These are phyloP conservation scores for Cordyceps farinosa DNA, from an alignment of 2,329 filamentous ascomycete genomes.

Conservation along the genomic window DNA sequence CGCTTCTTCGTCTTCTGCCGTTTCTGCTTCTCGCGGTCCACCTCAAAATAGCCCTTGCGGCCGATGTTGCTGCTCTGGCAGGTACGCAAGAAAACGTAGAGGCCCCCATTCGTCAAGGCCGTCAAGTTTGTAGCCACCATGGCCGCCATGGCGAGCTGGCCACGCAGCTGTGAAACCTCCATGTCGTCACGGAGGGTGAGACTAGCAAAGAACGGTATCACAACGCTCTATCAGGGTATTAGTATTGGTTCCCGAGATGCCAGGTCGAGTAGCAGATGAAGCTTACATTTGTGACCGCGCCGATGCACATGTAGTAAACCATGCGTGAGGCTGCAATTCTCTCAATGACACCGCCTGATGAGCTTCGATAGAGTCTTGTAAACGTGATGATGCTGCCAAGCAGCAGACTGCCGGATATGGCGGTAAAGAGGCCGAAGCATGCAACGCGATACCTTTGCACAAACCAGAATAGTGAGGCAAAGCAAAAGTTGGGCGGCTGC, in stretches of 20 bases:
- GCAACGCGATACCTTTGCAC: conserved; percentile 57
- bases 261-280: neutral
- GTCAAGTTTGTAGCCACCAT: conserved; percentile 64
- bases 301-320: conserved; percentile 63
- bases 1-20: conserved; percentile 21
- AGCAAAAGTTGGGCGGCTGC: conserved; percentile 57
- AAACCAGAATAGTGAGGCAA: conserved; percentile 66
- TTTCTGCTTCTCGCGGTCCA: conserved; percentile 37
- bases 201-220: conserved; percentile 62
- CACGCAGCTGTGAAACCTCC: conserved; percentile 36
- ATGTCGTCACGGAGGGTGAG: conserved; percentile 44
- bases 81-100: conserved; percentile 65
- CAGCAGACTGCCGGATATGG: conserved; percentile 49
- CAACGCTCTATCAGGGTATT: conserved; percentile 48
- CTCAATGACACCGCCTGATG: conserved; percentile 55
- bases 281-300: conserved; percentile 55
- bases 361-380: conserved; percentile 51
- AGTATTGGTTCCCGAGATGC: too few relatives aligned
- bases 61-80: conserved; percentile 56
- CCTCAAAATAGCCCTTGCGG: conserved; percentile 45
- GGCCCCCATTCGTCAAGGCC: conserved; percentile 60
- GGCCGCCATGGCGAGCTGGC: conserved; percentile 58
- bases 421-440: conserved; percentile 51
- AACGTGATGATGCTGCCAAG: conserved; percentile 52
- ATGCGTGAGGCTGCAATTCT: conserved; percentile 63